phyloP scores from a whole-genome alignment of 352 stramenopile species.

The Globisporangium nunn region DNA sequence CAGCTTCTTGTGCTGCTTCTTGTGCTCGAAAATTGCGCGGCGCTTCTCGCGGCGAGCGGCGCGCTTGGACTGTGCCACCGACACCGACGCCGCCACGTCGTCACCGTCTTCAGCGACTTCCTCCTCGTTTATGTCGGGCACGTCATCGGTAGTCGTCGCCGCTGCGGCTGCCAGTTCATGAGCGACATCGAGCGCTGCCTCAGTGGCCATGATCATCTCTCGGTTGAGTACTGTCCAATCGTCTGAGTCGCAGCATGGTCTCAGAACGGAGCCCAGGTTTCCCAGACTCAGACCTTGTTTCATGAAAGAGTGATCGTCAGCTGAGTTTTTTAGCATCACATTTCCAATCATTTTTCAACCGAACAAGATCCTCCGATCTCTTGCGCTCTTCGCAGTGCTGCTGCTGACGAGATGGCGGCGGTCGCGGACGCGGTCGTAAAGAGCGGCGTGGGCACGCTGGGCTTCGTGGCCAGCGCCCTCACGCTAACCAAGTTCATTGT shows the following conservation, averaged over 20 bases:
- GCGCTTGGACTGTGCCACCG: conserved; percentile 28
- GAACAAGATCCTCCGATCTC: no score
- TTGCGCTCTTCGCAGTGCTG: background rate
- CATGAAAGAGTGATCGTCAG: background rate
- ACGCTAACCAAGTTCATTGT: conserved; percentile 81
- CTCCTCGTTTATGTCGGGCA: background rate
- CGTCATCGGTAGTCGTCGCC: background rate
- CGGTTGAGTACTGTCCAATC: no score
- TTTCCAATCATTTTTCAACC: no score
- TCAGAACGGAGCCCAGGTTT: background rate
- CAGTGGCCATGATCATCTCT: no score
- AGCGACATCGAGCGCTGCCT: no score
- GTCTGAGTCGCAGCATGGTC: no score
- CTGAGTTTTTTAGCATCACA: background rate
- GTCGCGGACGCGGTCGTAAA: conserved; percentile 59
- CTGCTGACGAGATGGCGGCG: conserved; percentile 28
- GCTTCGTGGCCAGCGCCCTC: conserved; percentile 66
- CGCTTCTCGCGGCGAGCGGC: conserved; percentile 52
- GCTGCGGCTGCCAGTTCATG: no score
- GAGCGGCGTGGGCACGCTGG: conserved; percentile 57
- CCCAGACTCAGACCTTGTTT: background rate
- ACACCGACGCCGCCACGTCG: background rate
- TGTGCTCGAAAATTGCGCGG: conserved; percentile 61
- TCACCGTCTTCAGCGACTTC: no score
- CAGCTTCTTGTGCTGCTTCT: conserved; percentile 85